These are phyloP conservation scores for Cystobasidium pallidum DNA, from an alignment of 1,284 basidiomycete genomes.

Conservation along the genomic window DNA sequence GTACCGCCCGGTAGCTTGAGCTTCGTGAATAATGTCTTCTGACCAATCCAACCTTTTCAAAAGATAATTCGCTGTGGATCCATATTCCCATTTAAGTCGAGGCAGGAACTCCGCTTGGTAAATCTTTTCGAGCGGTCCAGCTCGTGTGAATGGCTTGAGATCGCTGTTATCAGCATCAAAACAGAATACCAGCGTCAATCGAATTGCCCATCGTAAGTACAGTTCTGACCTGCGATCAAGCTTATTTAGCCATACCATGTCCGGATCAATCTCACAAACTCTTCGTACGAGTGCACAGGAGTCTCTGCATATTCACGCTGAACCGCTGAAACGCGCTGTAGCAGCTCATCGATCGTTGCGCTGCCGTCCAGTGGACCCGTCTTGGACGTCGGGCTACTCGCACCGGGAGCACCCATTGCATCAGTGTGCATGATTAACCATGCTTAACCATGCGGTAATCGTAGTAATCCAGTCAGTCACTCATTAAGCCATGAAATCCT, in stretches of 20 bases:
- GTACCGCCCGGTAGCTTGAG: conserved; percentile 16
- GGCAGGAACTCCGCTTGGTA: conserved; percentile 26
- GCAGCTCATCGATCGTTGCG: conserved; percentile 20
- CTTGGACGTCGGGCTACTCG: neutral
- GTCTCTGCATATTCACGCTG: conserved; percentile 13
- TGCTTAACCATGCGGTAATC: no score
- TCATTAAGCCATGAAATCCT: neutral
- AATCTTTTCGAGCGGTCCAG: conserved; percentile 19
- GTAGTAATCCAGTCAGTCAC: no score
- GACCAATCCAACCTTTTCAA: conserved; percentile 33
- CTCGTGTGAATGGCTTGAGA: conserved; percentile 19
- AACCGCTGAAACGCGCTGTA: conserved; percentile 10
- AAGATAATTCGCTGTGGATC: conserved; percentile 25
- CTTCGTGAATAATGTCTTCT: conserved; percentile 9
- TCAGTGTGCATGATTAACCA: neutral
- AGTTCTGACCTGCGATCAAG: no score
- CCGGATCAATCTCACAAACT: conserved; percentile 23
- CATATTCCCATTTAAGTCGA: conserved; percentile 22
- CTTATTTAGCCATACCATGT: conserved; percentile 24
- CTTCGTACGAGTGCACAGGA: conserved; percentile 37
- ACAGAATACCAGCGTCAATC: no score
- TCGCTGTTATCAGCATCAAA: conserved; percentile 11
- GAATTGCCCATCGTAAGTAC: no score
- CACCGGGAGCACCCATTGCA: neutral
- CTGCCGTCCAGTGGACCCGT: neutral